Evolutionary conservation across 1,284 basidiomycete genomes (phyloP).

Genomic region (Microbotryum silenes-acaulis): DNA sequence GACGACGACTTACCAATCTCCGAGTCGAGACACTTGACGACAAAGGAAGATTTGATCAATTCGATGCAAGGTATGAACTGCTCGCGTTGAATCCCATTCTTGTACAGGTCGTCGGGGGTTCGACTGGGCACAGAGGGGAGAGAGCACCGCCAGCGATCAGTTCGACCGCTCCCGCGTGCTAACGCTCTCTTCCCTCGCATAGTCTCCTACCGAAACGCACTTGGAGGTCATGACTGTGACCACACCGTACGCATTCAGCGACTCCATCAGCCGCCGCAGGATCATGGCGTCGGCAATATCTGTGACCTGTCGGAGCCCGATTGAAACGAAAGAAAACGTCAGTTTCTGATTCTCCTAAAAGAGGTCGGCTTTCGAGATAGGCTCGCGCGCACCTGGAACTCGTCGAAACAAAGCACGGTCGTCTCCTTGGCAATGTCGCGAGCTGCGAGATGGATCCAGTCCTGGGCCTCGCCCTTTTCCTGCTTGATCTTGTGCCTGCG

Average conservation of each 20-base stretch:
- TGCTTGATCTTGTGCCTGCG: conserved; percentile 71
- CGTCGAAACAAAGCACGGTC: conserved; percentile 88
- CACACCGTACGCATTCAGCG: conserved; percentile 76
- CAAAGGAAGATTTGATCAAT: conserved; percentile 75
- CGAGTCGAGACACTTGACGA: conserved; percentile 85
- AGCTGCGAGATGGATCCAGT: conserved; percentile 82
- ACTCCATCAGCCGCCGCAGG: conserved; percentile 76
- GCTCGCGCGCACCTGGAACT: conserved; percentile 70
- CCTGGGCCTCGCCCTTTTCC: conserved; percentile 59
- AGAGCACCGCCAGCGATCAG: not conserved
- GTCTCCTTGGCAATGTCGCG: conserved; percentile 78
- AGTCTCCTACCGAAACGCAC: conserved; percentile 47
- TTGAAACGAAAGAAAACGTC: not conserved
- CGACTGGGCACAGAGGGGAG: conserved; percentile 52
- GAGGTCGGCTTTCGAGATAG: not conserved
- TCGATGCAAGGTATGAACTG: conserved; percentile 95
- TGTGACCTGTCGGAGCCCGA: conserved; percentile 57
- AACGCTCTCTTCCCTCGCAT: too few relatives aligned
- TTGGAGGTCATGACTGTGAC: conserved; percentile 96
- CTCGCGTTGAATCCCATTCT: conserved; percentile 96
- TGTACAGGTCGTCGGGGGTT: conserved; percentile 93
- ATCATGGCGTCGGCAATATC: conserved; percentile 99
- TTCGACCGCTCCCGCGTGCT: too few relatives aligned
- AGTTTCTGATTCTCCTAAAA: not conserved
- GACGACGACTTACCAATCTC: conserved; percentile 61